phyloP scores from a whole-genome alignment of 257 asterid genomes.

The Pogostemon cablin region DNA sequence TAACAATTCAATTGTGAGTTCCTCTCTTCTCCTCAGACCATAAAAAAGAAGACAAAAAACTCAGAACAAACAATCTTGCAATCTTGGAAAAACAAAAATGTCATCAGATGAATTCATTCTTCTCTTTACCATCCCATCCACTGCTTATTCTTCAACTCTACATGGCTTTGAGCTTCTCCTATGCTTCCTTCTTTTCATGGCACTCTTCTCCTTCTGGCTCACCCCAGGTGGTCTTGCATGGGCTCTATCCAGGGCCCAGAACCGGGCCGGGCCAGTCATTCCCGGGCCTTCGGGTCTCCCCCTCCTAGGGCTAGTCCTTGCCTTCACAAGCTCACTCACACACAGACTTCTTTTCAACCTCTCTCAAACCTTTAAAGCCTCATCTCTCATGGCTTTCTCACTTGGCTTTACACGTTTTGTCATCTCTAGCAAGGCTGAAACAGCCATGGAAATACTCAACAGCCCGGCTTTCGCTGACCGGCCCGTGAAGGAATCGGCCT shows the following conservation, averaged over 20 bases:
- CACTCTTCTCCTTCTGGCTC: slow-evolving; percentile 58
- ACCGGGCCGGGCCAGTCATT: slow-evolving; percentile 41
- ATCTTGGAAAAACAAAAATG: slow-evolving; percentile 39
- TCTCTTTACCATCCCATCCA: slow-evolving; percentile 42
- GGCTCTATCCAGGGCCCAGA: slow-evolving; percentile 52
- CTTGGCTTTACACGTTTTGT: slow-evolving; percentile 79
- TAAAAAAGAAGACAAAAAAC: background rate
- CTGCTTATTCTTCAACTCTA: slow-evolving; percentile 27
- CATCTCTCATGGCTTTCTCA: slow-evolving; percentile 70
- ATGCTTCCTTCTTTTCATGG: slow-evolving; percentile 43
- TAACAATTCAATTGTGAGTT: background rate
- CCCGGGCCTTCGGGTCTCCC: slow-evolving; percentile 87
- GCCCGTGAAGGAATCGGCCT: slow-evolving; percentile 78
- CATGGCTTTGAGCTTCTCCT: slow-evolving; percentile 40
- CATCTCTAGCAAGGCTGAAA: slow-evolving; percentile 59
- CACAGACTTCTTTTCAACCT: slow-evolving; percentile 51
- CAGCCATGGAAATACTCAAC: slow-evolving; percentile 62
- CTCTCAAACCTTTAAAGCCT: slow-evolving; percentile 36
- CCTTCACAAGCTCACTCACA: slow-evolving; percentile 56
- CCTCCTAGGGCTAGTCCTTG: slow-evolving; percentile 52
- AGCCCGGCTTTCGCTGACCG: slow-evolving; percentile 86
- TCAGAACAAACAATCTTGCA: background rate
- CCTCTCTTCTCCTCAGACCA: background rate
- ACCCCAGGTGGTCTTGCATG: slow-evolving; percentile 89
- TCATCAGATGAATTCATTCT: slow-evolving; percentile 42